phyloP scores from a whole-genome alignment of 1,139 yeast species.

The Geotrichum citri-aurantii region DNA sequence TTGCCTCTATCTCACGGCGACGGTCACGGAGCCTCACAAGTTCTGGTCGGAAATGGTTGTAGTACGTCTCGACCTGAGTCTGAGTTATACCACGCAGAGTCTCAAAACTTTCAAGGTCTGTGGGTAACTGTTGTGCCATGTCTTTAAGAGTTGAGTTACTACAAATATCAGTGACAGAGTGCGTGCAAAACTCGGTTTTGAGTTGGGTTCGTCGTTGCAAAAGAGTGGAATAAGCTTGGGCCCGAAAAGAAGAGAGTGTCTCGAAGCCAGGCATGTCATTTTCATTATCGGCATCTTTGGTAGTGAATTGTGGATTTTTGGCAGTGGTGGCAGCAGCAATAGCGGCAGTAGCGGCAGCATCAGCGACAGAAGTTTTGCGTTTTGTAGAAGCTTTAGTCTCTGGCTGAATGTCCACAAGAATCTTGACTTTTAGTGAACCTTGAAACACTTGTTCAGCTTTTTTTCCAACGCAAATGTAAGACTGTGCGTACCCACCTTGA shows the following conservation, averaged over 20 bases:
- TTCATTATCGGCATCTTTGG: neutral
- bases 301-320: too few species aligned
- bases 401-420: slow-evolving; percentile 38
- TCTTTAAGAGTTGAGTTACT: slow-evolving; percentile 19
- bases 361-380: neutral
- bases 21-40: slow-evolving; percentile 15
- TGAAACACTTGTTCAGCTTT: slow-evolving; percentile 41
- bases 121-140: slow-evolving; percentile 18
- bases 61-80: slow-evolving; percentile 18
- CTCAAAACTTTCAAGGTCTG: slow-evolving; percentile 16
- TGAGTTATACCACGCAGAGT: slow-evolving; percentile 18
- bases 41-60: slow-evolving; percentile 18
- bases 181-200: slow-evolving; percentile 7
- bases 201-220: slow-evolving; percentile 10
- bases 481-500: slow-evolving; percentile 73
- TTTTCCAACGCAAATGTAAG: slow-evolving; percentile 62
- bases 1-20: neutral
- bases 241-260: neutral
- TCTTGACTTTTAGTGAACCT: slow-evolving; percentile 37
- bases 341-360: neutral
- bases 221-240: neutral
- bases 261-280: neutral
- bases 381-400: neutral
- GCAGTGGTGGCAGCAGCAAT: slow-evolving; percentile 15
- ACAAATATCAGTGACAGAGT: slow-evolving; percentile 18